Conservation (phyloP, 441 rosid genomes). For the Flueggea neowawraea region DNA sequence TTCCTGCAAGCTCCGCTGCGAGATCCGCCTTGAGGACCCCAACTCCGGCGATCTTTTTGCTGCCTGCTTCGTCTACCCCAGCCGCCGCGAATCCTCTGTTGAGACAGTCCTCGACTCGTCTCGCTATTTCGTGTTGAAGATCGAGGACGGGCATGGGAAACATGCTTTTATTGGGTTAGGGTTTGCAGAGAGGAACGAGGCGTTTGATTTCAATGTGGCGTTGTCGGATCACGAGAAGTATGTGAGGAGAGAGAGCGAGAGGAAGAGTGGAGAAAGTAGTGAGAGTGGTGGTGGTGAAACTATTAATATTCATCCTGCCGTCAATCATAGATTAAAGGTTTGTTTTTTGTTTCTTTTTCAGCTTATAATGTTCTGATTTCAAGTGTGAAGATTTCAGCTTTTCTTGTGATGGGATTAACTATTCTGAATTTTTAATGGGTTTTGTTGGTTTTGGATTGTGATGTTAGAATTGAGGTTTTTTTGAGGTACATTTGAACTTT, state of each 20-base stretch:
- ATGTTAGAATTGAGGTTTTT: too few relatives aligned
- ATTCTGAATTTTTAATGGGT: too few relatives aligned
- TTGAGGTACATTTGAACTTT: too few relatives aligned
- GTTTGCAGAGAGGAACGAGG: constrained; percentile 89
- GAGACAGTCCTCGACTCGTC: constrained; percentile 97
- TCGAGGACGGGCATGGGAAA: constrained; percentile 91
- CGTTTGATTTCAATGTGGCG: constrained; percentile 99
- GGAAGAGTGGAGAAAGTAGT: constrained; percentile 51
- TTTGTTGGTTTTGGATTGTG: too few relatives aligned
- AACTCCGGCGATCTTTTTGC: constrained; percentile 89
- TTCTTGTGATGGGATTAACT: too few relatives aligned
- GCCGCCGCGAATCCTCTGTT: constrained; percentile 81
- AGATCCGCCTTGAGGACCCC: constrained; percentile 98
- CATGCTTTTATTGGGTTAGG: constrained; percentile 96
- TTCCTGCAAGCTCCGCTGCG: constrained; percentile 91
- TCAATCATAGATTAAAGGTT: constrained; percentile 95
- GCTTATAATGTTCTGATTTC: too few relatives aligned
- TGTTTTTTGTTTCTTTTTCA: not conserved
- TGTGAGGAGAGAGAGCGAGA: constrained; percentile 76
- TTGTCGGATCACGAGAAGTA: constrained; percentile 96
- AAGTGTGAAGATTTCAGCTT: too few relatives aligned
- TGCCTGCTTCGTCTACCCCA: constrained; percentile 86
- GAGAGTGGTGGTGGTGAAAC: constrained; percentile 54
- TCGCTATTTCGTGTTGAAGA: constrained; percentile 87
- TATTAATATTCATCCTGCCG: constrained; percentile 96